Evolutionary conservation across 345 rosid genomes (phyloP).

Genomic region (Diplotaxis tenuifolia): DNA sequence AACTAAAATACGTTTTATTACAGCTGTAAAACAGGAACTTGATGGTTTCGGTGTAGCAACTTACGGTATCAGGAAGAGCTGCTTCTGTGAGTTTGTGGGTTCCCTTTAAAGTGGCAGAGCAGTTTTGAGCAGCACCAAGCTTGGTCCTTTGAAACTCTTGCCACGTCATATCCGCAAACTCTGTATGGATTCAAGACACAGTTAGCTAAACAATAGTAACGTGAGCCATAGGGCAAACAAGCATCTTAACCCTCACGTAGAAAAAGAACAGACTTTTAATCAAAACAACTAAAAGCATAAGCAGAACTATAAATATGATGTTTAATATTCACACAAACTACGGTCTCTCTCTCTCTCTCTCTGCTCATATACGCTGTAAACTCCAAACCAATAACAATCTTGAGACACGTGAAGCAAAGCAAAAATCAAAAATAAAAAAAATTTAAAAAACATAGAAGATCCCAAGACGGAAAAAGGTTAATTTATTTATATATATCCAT

Average conservation of each 20-base stretch:
- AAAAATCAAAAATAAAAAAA: constrained; percentile 1
- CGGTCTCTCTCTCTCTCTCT: too few relatives aligned
- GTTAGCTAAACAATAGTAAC: not conserved
- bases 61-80: constrained; percentile 59
- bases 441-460: not conserved
- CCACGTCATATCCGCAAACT: constrained; percentile 93
- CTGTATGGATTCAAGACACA: constrained; percentile 41
- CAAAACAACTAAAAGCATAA: constrained; percentile 5
- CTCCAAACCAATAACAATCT: constrained; percentile 7
- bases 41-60: not conserved
- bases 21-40: constrained; percentile 4
- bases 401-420: constrained; percentile 26
- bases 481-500: not conserved
- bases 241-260: not conserved
- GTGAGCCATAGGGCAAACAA: not conserved
- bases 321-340: not conserved
- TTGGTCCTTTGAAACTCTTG: constrained; percentile 76
- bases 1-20: not conserved
- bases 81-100: constrained; percentile 67
- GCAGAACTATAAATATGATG: not conserved
- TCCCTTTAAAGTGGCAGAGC: constrained; percentile 87
- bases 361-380: not conserved
- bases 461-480: not conserved
- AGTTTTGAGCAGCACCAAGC: constrained; percentile 94
- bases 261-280: constrained; percentile 7